Evolutionary conservation across 371 early-diverging fungal genomes (phyloP), one percentile per base, ranked within the genome.

Genomic region (Capillidium rhysosporum): DNA sequence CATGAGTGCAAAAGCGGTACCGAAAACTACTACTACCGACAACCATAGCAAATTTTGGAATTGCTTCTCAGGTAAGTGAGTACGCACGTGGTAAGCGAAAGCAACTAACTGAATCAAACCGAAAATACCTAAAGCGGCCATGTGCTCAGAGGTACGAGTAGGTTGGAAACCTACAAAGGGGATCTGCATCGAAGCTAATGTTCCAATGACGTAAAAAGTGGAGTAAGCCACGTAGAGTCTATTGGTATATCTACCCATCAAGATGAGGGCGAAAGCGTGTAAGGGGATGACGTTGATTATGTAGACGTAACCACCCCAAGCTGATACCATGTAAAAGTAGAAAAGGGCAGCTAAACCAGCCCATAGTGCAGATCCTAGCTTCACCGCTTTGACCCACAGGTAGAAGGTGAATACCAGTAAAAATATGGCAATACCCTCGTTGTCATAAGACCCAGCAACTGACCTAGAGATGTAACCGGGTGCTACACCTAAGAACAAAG

Each of bases 281-380:
- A 94, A 70, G n/a, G 96, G 97, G 25, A 98, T 86, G 65, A 98
- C 59, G 66, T 97, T 95, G 67, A 92, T 98, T 59, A 96, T 97
- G 61, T 98, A 98, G 43, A 96, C 94, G 65, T 98, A 98, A 25
- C 99, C 99, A 68, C 99, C 99, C 99, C 99, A 98, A 8, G 98
- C 87, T 4, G 94, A 83, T 1, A 98, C 98, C 98, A 98, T 98
- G 73, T 92, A 96, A 65, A 96, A 98, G 74, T 98, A 98, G 57
- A 85, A 89, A 48, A 92, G 67, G 3, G 94, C 97, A 0, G 95
- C 69, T 44, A 79, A 62, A 49, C 84, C 82, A 26, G 76, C 94
- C 62, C 79, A 92, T 58, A 90, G 66, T 3, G 92, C 86, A 20
- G 92, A 91, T 1, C 89, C 98, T 5, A 80, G 67, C 58, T 92